These are phyloP conservation scores for Saccharomyces hybrid DNA, from an alignment of 1,139 yeast species.

Conservation along the genomic window DNA sequence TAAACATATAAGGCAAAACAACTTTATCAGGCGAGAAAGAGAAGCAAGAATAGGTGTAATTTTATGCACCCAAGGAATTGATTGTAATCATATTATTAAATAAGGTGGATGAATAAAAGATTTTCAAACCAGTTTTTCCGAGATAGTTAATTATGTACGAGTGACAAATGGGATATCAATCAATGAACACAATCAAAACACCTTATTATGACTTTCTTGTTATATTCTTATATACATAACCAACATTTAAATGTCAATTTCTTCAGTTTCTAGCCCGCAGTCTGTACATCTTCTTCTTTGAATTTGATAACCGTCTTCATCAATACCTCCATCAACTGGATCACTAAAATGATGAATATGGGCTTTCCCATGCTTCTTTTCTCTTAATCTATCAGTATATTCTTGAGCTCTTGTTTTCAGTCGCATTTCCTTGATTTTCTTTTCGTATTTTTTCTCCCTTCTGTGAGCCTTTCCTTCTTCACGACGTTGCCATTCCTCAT, in stretches of 20 bases:
- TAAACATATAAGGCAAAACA: background rate
- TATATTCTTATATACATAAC: background rate
- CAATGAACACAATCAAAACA: background rate
- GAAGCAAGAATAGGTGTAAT: background rate
- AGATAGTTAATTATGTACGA: background rate
- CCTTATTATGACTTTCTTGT: background rate
- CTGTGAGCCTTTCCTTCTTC: constrained; percentile 65
- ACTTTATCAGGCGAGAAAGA: background rate
- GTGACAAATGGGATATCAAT: background rate
- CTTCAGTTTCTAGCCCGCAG: constrained; percentile 85
- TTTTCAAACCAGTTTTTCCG: background rate
- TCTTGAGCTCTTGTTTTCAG: constrained; percentile 90
- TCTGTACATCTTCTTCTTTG: constrained; percentile 59
- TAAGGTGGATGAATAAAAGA: background rate
- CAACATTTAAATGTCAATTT: constrained; percentile 37
- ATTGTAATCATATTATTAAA: background rate
- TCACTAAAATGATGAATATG: constrained; percentile 81
- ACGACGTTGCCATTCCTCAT: constrained; percentile 84
- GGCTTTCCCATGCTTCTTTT: constrained; percentile 42
- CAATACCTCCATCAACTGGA: constrained; percentile 37
- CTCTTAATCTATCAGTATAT: constrained; percentile 59
- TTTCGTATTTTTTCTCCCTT: constrained; percentile 71
- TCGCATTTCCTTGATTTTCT: constrained; percentile 75
- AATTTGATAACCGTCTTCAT: constrained; percentile 41
- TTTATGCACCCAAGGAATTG: background rate